Conservation (phyloP, 139 green algal species). For the Chlorella sp. region DNA sequence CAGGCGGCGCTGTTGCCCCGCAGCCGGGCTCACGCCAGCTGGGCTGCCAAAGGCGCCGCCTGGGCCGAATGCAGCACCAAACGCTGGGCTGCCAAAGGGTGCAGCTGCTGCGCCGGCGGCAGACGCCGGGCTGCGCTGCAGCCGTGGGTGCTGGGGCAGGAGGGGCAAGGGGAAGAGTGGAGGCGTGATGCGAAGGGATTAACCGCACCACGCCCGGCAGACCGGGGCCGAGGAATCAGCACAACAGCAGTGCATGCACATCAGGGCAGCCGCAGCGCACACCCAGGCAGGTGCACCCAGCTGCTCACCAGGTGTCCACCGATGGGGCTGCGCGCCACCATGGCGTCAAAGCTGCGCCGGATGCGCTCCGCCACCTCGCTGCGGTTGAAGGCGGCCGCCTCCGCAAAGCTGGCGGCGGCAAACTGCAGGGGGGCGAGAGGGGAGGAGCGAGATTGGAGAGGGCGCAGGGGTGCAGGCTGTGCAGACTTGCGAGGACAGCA, state of each 20-base stretch:
- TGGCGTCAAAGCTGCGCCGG: constrained; percentile 31
- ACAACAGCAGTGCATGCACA: neutral
- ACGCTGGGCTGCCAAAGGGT: neutral
- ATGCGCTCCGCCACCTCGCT: constrained; percentile 43
- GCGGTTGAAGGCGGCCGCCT: constrained; percentile 30
- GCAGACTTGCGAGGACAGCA: no score
- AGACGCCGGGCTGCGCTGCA: neutral
- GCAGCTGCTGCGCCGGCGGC: neutral
- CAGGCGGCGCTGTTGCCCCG: no score
- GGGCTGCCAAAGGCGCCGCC: neutral
- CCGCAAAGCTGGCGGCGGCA: constrained; percentile 6
- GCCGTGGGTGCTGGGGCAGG: constrained; percentile 5
- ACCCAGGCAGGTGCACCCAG: no score
- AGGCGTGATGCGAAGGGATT: neutral
- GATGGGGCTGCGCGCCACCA: constrained; percentile 39
- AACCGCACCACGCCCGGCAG: no score
- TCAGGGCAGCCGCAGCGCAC: no score
- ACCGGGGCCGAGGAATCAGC: no score
- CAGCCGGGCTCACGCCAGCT: no score
- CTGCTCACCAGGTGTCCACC: constrained; percentile 12
- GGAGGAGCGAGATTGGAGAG: neutral
- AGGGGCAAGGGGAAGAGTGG: neutral
- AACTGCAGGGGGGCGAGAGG: neutral
- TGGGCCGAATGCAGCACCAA: no score
- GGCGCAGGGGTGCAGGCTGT: neutral